A percentile compares a stretch with the other conserved stretches of the same genome.
Conservation (phyloP, 345 rosid species). For the Eucalyptus polybractea region DNA sequence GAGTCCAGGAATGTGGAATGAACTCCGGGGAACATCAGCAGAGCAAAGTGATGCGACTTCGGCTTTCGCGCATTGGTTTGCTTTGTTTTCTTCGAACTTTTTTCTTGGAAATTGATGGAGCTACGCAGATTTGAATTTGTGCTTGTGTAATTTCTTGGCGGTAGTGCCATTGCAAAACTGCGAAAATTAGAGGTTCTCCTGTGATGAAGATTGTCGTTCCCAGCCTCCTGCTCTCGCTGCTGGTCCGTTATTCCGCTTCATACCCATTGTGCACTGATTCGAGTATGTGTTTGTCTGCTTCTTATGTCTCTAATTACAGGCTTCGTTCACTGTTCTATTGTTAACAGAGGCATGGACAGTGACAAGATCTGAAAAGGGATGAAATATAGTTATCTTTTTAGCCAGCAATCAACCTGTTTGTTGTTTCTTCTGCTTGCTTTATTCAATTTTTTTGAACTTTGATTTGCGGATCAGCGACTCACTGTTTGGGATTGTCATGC, state of each 20-base stretch:
- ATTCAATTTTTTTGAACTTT: background rate
- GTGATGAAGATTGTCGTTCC: background rate
- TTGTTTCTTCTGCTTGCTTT: background rate
- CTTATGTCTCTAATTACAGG: background rate
- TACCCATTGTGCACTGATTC: constrained; percentile 22
- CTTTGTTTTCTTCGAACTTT: background rate
- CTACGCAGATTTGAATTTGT: background rate
- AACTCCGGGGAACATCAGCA: background rate
- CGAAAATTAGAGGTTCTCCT: background rate
- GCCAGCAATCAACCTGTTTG: background rate
- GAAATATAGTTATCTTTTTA: background rate
- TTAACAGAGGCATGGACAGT: background rate
- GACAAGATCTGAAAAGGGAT: background rate
- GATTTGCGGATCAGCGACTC: background rate
- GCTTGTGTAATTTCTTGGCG: background rate
- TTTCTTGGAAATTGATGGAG: background rate
- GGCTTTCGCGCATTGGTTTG: background rate
- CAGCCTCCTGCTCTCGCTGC: background rate
- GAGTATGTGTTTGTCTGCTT: constrained; percentile 3
- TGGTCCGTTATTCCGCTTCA: background rate
- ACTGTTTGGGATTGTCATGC: background rate
- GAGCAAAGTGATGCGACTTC: background rate
- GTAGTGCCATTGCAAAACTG: background rate
- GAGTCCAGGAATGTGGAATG: background rate
- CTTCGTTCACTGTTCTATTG: background rate